Evolutionary conservation across 2,329 filamentous ascomycete genomes (phyloP), one percentile per base, ranked within the genome.

Genomic region (Chrysoporthe austroafricana): DNA sequence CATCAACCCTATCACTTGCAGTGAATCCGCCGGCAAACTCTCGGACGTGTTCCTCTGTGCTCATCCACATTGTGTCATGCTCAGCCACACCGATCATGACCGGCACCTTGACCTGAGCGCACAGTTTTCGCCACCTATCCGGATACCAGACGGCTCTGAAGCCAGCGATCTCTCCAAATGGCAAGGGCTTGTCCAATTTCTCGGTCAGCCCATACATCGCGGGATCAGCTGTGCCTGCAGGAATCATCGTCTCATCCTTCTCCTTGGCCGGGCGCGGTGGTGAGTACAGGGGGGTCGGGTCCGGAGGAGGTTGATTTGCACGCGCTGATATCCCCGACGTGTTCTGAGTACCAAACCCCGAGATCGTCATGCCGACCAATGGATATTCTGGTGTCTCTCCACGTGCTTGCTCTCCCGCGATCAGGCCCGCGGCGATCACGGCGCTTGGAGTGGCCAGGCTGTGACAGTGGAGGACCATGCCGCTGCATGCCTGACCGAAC

Each of bases 81-180:
- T 72, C 71, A 8, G 70, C 72, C 26, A 74, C 32, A 9, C 59
- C 71, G 6, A 74, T 63, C 66, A 72, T 68, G 50, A 74, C 67
- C 3, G 73, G 71, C 4, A 69, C 58, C 46, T 59, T 36, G 32
- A 74, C 71, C 18, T 13, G 32, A 2, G 61, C 66, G n/a, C 66
- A 64, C 26, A 60, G 52, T 3, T 36, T 14, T 9, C 54, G 54
- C 66, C 66, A 67, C 18, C 50, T 42, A 2, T 60, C 63, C 4
- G 26, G 58, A 1, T 43, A 68, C 67, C 50, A 73, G 16, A 39
- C 46, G 9, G 43, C 58, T 4, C n/a, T 18, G n/a, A 70, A 34
- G 34, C 57, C 63, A 4, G 6, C 62, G 3, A 70, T 48, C 69
- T 74, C 73, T 0, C 50, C 56, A 4, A 68, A 64, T 0, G 71